Evolutionary conservation across 1,284 basidiomycete genomes (phyloP), one percentile per base, ranked within the genome.

Genomic region (Leccinum pachyderme): DNA sequence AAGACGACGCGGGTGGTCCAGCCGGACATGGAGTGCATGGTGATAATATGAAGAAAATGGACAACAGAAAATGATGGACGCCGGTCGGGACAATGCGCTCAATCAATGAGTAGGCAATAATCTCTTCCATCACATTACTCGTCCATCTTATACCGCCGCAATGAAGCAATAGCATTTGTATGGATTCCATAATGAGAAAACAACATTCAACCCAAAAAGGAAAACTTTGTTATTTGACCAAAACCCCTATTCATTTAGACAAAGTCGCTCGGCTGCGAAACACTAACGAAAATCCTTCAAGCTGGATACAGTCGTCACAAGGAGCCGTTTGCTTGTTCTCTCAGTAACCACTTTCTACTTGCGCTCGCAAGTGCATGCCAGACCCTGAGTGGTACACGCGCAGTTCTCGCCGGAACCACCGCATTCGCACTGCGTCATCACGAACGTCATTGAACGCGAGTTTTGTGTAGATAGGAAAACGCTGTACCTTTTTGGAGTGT

Each of bases 171-270:
- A 9, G 4, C 43, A 41, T 53, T 56, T n/a, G 39, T n/a, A n/a
- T n/a, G n/a, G n/a, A n/a, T 35, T 56, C 27, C 6, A 11, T 18
- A 33, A 44, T 33, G 27, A 49, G 11, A 29, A 12, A 27, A 18
- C 18, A 31, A 25, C 63, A 9, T 69, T 69, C 48, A 63, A 60
- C 66, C 63, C 13, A 49, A 54, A 69, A 53, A 25, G 62, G 67
- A 57, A 64, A 33, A 29, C 18, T 13, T 47, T 47, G 46, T 45
- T 11, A 22, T 37, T 37, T 11, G n/a, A n/a, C 5, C n/a, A 24
- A 46, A 55, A 24, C 46, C 46, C 31, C 54, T 45, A 35, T 29
- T 13, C 7, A 2, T 5, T 5, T 18, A 31, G 47, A 61, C 61
- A 54, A 60, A 48, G 61, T 50, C 45, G 12, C 11, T 37, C 35